A percentile compares a stretch with the other conserved stretches of the same genome.
These are phyloP conservation scores for Gastrodia elata DNA, from an alignment of 106 monocot genomes.

Conservation along the genomic window DNA sequence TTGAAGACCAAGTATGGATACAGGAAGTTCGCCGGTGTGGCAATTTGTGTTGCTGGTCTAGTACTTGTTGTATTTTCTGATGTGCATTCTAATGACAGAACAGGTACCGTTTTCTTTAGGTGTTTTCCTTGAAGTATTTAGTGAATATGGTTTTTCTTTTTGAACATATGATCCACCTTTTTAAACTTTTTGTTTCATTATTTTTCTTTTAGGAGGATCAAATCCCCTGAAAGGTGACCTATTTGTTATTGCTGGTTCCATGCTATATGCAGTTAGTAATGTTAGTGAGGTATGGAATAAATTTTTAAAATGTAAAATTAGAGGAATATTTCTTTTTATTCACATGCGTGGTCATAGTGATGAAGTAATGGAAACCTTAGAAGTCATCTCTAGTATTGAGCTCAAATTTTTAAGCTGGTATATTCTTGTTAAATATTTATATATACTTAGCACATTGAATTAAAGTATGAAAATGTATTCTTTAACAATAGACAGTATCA, in stretches of 20 bases:
- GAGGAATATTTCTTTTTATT: no score
- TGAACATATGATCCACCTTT: background rate
- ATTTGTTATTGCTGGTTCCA: slow-evolving; percentile 34
- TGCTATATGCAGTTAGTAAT: slow-evolving; percentile 38
- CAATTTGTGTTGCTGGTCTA: slow-evolving; percentile 61
- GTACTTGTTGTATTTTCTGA: slow-evolving; percentile 85
- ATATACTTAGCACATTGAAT: no score
- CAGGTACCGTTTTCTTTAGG: slow-evolving; percentile 36
- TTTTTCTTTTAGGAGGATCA: slow-evolving; percentile 16
- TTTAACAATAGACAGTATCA: no score
- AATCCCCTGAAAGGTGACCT: slow-evolving; percentile 36
- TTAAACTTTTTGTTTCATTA: background rate
- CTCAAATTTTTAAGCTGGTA: no score
- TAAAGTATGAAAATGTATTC: no score
- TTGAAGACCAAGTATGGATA: slow-evolving; percentile 76
- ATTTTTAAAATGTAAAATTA: no score
- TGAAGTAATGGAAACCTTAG: no score
- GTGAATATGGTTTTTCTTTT: background rate
- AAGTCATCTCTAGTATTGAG: no score
- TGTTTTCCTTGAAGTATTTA: no score
- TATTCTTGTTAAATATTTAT: no score
- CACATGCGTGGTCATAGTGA: no score
- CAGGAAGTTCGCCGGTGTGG: slow-evolving; percentile 60
- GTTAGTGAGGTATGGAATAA: slow-evolving; percentile 49
- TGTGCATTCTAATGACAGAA: slow-evolving; percentile 63